Evolutionary conservation across 148 eudicot species (phyloP).

Genomic region (Persicaria tinctoria): DNA sequence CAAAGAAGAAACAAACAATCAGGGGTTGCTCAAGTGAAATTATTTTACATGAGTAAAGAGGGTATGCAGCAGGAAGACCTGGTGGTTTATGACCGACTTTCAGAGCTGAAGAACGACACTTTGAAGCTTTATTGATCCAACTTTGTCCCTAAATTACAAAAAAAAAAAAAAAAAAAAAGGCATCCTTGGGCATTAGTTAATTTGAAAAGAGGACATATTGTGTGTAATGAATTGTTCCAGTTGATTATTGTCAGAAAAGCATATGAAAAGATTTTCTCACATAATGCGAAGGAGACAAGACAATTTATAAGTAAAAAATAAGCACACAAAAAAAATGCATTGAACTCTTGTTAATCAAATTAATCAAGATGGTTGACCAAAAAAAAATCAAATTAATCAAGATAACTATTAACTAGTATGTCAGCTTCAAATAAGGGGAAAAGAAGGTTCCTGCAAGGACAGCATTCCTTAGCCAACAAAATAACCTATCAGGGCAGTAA

Average conservation of each 20-base stretch:
- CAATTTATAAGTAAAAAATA: too few relatives aligned
- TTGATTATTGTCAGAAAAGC: background rate
- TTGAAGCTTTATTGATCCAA: slow-evolving; percentile 50
- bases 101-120: slow-evolving; percentile 42
- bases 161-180: background rate
- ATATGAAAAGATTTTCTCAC: background rate
- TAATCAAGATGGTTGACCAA: background rate
- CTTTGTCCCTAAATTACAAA: slow-evolving; percentile 32
- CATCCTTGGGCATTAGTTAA: background rate
- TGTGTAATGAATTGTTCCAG: background rate
- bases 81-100: slow-evolving; percentile 52
- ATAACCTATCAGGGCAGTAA: too few relatives aligned
- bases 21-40: background rate
- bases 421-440: too few relatives aligned
- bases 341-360: too few relatives aligned
- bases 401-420: background rate
- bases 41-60: background rate
- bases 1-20: background rate
- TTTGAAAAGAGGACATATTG: background rate
- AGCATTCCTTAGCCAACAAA: too few relatives aligned
- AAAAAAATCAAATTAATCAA: background rate
- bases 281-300: background rate
- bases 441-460: too few relatives aligned
- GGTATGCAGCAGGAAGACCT: slow-evolving; percentile 25
- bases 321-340: too few relatives aligned